These are phyloP conservation scores for Elongisporangium senticosum DNA, from an alignment of 352 stramenopile species.

Conservation along the genomic window DNA sequence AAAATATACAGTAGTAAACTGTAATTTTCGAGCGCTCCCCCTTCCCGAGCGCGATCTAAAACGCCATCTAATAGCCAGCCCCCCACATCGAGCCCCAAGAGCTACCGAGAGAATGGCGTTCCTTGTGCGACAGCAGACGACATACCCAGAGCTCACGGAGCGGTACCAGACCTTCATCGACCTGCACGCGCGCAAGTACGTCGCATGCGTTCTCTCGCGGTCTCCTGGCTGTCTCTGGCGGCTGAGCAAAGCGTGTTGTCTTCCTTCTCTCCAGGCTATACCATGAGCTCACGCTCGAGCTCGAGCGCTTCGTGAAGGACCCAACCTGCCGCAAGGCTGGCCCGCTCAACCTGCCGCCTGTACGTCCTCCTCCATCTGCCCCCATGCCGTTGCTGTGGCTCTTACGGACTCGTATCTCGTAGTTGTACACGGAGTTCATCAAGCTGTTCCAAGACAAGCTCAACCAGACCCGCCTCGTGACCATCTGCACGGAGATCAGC, in stretches of 20 bases:
- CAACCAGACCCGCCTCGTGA: conserved; percentile 92
- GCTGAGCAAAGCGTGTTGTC: neutral
- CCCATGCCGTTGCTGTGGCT: neutral
- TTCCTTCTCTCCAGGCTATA: conserved; percentile 83
- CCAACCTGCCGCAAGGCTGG: conserved; percentile 46
- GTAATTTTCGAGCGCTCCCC: neutral
- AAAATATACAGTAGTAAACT: neutral
- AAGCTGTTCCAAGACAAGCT: conserved; percentile 93
- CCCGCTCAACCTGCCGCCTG: conserved; percentile 43
- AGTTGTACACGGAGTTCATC: conserved; percentile 95
- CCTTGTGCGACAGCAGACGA: conserved; percentile 78
- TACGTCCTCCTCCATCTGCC: conserved; percentile 7
- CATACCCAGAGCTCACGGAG: conserved; percentile 89
- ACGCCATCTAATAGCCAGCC: neutral
- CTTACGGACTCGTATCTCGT: conserved; percentile 1
- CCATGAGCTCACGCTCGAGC: conserved; percentile 94
- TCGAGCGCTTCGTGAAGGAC: conserved; percentile 91
- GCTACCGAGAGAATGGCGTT: conserved; percentile 56
- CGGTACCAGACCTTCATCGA: conserved; percentile 90
- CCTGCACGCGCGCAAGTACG: conserved; percentile 87
- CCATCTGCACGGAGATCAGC: conserved; percentile 90
- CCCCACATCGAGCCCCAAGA: neutral
- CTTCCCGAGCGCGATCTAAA: neutral
- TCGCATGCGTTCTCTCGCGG: conserved; percentile 1
- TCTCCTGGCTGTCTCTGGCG: neutral